A percentile compares a stretch with the other conserved stretches of the same genome.
These are phyloP conservation scores for Ulota crispa DNA, from an alignment of 225 moss, liverwort and hornwort genomes.

Conservation along the genomic window DNA sequence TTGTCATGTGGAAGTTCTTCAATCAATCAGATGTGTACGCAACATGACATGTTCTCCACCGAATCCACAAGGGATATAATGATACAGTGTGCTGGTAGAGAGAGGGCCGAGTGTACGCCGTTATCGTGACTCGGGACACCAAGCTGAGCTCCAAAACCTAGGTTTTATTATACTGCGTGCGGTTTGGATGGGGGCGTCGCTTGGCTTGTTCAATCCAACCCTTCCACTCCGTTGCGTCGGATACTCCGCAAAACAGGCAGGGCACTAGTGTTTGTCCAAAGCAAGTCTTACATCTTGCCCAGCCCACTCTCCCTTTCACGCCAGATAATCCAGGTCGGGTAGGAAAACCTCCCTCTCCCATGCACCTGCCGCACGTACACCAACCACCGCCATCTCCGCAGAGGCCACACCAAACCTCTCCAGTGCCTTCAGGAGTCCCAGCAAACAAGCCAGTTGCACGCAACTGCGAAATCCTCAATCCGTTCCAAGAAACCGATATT, in stretches of 20 bases:
- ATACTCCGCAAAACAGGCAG: conserved; percentile 57
- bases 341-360: conserved; percentile 69
- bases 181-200: conserved; percentile 23
- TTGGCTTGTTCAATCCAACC: conserved; percentile 36
- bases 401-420: conserved; percentile 63
- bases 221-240: conserved; percentile 40
- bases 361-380: conserved; percentile 73
- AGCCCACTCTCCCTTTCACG: conserved; percentile 70
- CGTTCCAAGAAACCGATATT: not conserved
- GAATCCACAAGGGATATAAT: not conserved
- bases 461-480: not conserved
- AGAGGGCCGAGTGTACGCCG: not conserved
- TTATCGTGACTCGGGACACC: not conserved
- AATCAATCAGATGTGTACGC: not conserved
- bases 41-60: not conserved
- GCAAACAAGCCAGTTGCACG: not conserved
- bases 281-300: conserved; percentile 77
- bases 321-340: conserved; percentile 75
- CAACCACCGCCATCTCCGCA: conserved; percentile 67
- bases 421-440: not conserved
- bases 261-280: conserved; percentile 52
- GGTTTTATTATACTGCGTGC: not conserved
- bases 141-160: not conserved
- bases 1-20: not conserved
- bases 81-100: not conserved